Percentiles rank a stretch among this genome's conserved stretches.
Evolutionary conservation across 1,139 yeast genomes (phyloP).

Genomic region (Scheffersomyces titani): DNA sequence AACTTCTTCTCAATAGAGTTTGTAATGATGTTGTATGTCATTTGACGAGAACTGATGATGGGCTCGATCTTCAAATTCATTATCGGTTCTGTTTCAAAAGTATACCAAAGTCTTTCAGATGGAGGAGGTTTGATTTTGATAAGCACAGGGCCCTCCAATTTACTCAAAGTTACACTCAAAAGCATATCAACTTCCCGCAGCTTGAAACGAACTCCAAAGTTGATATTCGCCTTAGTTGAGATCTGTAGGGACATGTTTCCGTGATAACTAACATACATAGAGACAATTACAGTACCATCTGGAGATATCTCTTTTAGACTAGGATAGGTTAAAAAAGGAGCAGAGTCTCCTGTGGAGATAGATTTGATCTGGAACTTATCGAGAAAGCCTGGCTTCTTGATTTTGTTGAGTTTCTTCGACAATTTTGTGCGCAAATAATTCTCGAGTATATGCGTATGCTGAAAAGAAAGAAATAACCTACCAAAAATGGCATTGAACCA

Average conservation of each 20-base stretch:
- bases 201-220: constrained; percentile 73
- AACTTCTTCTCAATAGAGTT: constrained; percentile 77
- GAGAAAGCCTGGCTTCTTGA: constrained; percentile 83
- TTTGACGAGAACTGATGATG: constrained; percentile 77
- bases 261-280: constrained; percentile 62
- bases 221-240: constrained; percentile 75
- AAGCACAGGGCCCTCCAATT: constrained; percentile 72
- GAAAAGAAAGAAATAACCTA: constrained; percentile 72
- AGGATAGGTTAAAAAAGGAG: constrained; percentile 81
- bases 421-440: constrained; percentile 58
- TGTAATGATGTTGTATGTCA: constrained; percentile 77
- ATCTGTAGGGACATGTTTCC: constrained; percentile 77
- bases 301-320: constrained; percentile 69
- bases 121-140: constrained; percentile 85
- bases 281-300: constrained; percentile 73
- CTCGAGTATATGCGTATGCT: constrained; percentile 67
- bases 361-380: constrained; percentile 77
- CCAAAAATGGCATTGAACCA: constrained; percentile 92
- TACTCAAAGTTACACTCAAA: constrained; percentile 67
- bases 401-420: constrained; percentile 70
- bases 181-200: constrained; percentile 76
- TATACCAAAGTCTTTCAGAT: constrained; percentile 86
- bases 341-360: constrained; percentile 75
- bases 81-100: constrained; percentile 78
- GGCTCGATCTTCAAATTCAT: constrained; percentile 82